Evolutionary conservation across 441 rosid species (phyloP).

Genomic region (Raphanus hybrid): DNA sequence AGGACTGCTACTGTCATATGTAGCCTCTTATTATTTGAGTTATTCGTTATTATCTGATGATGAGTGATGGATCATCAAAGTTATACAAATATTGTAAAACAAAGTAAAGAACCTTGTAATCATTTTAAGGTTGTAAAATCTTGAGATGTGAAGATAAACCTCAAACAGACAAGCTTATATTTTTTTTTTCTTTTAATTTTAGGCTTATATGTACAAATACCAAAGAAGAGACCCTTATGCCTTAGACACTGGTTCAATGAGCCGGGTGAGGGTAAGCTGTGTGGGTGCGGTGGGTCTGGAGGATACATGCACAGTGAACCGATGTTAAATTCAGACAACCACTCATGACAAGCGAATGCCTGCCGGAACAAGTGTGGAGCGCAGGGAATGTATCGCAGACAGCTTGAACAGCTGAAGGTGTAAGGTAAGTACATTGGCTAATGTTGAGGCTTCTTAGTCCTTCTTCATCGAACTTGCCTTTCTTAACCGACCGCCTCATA

Average conservation of each 20-base stretch:
- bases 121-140: conserved; percentile 25
- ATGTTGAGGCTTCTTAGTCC: conserved; percentile 86
- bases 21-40: too few relatives aligned
- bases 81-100: not conserved
- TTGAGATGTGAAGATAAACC: conserved; percentile 10
- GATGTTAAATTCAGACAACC: conserved; percentile 86
- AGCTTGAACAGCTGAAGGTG: conserved; percentile 92
- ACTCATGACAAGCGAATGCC: conserved; percentile 94
- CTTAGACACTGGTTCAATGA: conserved; percentile 25
- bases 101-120: not conserved
- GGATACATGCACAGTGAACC: conserved; percentile 85
- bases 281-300: conserved; percentile 66
- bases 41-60: not conserved
- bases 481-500: conserved; percentile 51
- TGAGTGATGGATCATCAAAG: conserved; percentile 1
- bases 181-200: not conserved
- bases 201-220: conserved; percentile 28
- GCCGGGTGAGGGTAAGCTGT: conserved; percentile 34
- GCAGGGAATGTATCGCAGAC: conserved; percentile 92
- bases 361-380: conserved; percentile 88
- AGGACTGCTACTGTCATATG: not conserved
- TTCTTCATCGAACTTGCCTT: conserved; percentile 59
- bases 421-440: conserved; percentile 96
- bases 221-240: conserved; percentile 12
- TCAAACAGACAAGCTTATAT: conserved; percentile 20